Percentiles rank a stretch among this genome's conserved stretches.
phyloP scores from a whole-genome alignment of 140 eudicot species.

The Oenanthe javanica region DNA sequence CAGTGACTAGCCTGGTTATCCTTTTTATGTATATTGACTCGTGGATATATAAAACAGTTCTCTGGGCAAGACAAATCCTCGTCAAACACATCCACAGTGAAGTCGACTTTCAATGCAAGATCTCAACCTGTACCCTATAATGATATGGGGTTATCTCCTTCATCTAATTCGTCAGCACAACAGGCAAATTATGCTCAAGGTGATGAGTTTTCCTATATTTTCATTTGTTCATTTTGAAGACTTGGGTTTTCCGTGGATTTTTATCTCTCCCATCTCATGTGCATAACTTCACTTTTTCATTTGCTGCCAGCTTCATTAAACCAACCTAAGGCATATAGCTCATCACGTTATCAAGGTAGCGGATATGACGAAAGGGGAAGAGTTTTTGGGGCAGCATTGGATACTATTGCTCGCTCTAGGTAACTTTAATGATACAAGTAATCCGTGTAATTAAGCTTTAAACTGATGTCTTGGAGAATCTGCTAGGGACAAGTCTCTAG shows the following conservation, averaged over 20 bases:
- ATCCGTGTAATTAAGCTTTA: constrained; percentile 11
- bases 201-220: constrained; percentile 20
- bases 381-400: constrained; percentile 53
- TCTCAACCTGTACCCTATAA: constrained; percentile 17
- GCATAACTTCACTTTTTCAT: constrained; percentile 21
- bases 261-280: constrained; percentile 6
- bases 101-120: constrained; percentile 39
- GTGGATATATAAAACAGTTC: constrained; percentile 43
- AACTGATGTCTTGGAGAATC: background rate
- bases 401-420: constrained; percentile 37
- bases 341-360: constrained; percentile 44
- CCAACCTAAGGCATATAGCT: constrained; percentile 38
- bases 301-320: constrained; percentile 36
- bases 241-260: background rate
- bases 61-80: constrained; percentile 74
- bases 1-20: background rate
- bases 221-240: background rate
- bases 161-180: constrained; percentile 23
- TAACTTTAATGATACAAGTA: constrained; percentile 29
- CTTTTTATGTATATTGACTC: constrained; percentile 6
- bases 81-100: constrained; percentile 19
- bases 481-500: background rate
- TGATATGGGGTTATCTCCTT: constrained; percentile 34
- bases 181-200: constrained; percentile 36
- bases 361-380: constrained; percentile 43